Evolutionary conservation across 2,329 filamentous ascomycete species (phyloP).

Genomic region (Diaporthe ilicicola): DNA sequence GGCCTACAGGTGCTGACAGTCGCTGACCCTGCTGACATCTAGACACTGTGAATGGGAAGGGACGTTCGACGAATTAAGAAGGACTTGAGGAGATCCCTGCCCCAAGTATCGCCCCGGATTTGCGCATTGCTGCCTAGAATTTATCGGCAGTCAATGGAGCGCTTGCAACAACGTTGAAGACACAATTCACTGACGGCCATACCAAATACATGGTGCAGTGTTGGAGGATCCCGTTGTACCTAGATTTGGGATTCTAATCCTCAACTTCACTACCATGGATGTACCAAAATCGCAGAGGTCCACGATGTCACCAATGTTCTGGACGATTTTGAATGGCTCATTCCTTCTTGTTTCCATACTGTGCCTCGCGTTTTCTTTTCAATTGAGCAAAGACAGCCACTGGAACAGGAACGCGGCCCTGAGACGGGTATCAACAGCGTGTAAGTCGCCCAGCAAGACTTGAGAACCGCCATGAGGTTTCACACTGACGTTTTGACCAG

Average conservation of each 20-base stretch:
- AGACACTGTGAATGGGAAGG: too few species aligned
- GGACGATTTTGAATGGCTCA: not conserved
- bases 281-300: not conserved
- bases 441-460: not conserved
- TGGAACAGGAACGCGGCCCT: not conserved
- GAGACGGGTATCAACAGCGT: not conserved
- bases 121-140: too few species aligned
- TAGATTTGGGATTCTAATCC: not conserved
- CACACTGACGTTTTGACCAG: not conserved
- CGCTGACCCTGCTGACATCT: too few species aligned
- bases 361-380: not conserved
- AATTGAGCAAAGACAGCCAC: not conserved
- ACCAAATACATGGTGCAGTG: too few species aligned
- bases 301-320: not conserved
- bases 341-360: not conserved
- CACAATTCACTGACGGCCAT: too few species aligned
- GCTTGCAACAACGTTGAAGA: too few species aligned
- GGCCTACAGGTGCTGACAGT: too few species aligned
- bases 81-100: too few species aligned
- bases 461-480: not conserved
- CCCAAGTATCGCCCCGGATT: too few species aligned
- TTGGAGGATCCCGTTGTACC: not conserved
- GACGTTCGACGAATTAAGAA: too few species aligned
- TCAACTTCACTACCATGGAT: not conserved
- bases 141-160: too few species aligned